These are phyloP conservation scores for Copromyces sp. DNA, from an alignment of 495 filamentous ascomycete species.

Conservation along the genomic window DNA sequence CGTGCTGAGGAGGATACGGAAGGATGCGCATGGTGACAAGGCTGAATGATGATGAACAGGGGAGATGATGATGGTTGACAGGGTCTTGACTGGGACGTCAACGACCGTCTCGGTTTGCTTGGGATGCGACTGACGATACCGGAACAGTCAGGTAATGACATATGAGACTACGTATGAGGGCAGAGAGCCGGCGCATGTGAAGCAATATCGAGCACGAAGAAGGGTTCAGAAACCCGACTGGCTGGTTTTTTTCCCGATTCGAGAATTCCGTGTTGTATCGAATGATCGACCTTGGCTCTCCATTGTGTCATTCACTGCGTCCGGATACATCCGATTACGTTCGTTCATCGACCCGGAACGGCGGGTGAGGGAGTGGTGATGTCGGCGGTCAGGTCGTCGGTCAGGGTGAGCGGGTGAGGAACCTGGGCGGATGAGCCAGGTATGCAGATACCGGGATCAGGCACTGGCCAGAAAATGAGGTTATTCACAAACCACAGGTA, in stretches of 20 bases:
- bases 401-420: background rate
- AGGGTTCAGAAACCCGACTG: background rate
- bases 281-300: background rate
- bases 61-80: background rate
- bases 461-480: background rate
- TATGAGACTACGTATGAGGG: background rate
- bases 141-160: background rate
- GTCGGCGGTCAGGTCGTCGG: background rate
- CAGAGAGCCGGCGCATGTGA: background rate
- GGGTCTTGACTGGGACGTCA: background rate
- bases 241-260: background rate
- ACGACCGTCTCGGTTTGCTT: background rate
- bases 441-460: background rate
- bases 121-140: background rate
- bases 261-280: background rate
- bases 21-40: background rate
- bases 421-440: background rate
- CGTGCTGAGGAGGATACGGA: constrained; percentile 33
- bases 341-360: background rate
- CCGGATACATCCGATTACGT: background rate
- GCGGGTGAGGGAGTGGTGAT: background rate
- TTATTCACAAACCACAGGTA: background rate
- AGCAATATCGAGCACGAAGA: background rate
- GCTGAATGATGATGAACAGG: background rate
- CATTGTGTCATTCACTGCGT: background rate